A percentile compares a stretch with the other conserved stretches of the same genome.
These are phyloP conservation scores for Ascoidea tarda DNA, from an alignment of 805 yeast genomes.

Conservation along the genomic window DNA sequence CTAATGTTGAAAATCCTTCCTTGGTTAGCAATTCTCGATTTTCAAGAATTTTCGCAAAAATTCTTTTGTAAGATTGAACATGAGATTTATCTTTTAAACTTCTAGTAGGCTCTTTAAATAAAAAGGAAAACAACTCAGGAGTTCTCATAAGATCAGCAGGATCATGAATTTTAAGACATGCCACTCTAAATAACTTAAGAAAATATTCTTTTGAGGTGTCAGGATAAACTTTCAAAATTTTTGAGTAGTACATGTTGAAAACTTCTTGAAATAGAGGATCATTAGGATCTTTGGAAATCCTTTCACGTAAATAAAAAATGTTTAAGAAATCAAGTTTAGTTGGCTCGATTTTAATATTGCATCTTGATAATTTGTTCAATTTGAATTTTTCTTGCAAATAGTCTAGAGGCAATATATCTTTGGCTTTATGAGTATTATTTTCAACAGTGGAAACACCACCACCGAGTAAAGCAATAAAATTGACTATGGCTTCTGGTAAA, in stretches of 20 bases:
- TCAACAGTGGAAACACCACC: constrained; percentile 95
- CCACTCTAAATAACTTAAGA: not conserved
- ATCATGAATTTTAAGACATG: not conserved
- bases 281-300: constrained; percentile 18
- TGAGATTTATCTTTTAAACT: constrained; percentile 12
- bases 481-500: constrained; percentile 76
- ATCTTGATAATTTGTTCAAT: constrained; percentile 68
- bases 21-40: constrained; percentile 4
- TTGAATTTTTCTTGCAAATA: constrained; percentile 45
- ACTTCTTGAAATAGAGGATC: constrained; percentile 18
- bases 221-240: constrained; percentile 11
- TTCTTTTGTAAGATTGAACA: constrained; percentile 2
- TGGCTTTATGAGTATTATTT: constrained; percentile 25
- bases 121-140: constrained; percentile 28
- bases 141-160: not conserved
- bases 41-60: constrained; percentile 11
- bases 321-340: constrained; percentile 67
- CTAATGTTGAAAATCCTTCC: not conserved
- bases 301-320: constrained; percentile 42
- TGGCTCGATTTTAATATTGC: constrained; percentile 84
- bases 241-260: constrained; percentile 17
- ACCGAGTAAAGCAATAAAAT: constrained; percentile 83
- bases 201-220: constrained; percentile 20
- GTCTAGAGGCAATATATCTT: constrained; percentile 36
- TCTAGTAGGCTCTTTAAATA: constrained; percentile 23